Conservation (phyloP, 257 asterid genomes). For the Vinca minor region DNA sequence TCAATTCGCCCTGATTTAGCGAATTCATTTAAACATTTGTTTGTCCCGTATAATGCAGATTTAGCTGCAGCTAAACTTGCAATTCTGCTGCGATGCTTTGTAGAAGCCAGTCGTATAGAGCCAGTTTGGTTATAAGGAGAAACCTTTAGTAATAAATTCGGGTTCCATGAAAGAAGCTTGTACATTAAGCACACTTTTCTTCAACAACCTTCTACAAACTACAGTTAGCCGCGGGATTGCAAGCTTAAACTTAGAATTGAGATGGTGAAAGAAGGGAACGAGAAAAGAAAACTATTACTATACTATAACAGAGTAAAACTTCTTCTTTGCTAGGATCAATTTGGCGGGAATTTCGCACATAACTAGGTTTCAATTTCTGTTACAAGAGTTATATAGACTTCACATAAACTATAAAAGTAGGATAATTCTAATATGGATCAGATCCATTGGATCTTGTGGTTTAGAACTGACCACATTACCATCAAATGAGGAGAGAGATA, state of each 20-base stretch:
- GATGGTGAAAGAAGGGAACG: background rate
- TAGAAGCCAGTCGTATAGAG: slow-evolving; percentile 5
- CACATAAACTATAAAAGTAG: too few species aligned
- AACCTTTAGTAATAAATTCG: background rate
- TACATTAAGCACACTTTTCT: slow-evolving; percentile 8
- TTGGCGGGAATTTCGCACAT: too few species aligned
- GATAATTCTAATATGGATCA: too few species aligned
- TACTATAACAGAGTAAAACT: too few species aligned
- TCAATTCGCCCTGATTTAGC: slow-evolving; percentile 35
- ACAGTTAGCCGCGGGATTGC: background rate
- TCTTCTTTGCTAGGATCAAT: background rate
- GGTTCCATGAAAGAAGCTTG: background rate
- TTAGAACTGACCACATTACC: too few species aligned
- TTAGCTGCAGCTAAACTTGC: slow-evolving; percentile 5
- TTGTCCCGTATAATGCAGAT: slow-evolving; percentile 25
- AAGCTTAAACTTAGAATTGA: background rate
- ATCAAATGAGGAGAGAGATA: too few species aligned
- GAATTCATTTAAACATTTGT: slow-evolving; percentile 25
- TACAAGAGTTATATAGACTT: too few species aligned
- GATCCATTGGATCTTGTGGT: too few species aligned
- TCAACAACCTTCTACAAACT: background rate
- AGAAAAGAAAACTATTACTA: background rate
- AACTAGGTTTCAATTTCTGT: too few species aligned
- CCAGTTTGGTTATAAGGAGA: background rate
- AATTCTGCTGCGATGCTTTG: background rate